Conservation (phyloP, 352 stramenopile species). For the Pilasporangium apinafurcum region DNA sequence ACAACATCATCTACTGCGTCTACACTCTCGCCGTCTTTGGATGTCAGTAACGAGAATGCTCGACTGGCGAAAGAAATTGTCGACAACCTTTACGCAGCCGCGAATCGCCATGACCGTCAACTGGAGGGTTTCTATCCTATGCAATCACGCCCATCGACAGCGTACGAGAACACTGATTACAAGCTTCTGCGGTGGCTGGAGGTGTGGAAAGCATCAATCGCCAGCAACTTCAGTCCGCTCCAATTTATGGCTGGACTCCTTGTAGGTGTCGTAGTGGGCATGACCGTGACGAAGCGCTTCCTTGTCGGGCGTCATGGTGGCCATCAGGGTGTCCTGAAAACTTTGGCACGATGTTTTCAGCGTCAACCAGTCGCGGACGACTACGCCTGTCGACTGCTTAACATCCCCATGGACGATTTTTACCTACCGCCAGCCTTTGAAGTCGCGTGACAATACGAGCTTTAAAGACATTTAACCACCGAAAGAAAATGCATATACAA, state of each 20-base stretch:
- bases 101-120: constrained; percentile 17
- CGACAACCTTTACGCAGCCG: constrained; percentile 21
- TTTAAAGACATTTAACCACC: too few relatives aligned
- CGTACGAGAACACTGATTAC: not conserved
- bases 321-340: constrained; percentile 13
- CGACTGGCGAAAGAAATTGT: constrained; percentile 31
- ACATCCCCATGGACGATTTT: constrained; percentile 24
- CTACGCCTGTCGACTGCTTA: constrained; percentile 6
- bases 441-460: too few relatives aligned
- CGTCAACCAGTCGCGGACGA: constrained; percentile 8
- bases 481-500: too few relatives aligned
- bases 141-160: not conserved
- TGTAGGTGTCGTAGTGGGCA: constrained; percentile 29
- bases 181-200: constrained; percentile 6
- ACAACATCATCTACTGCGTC: not conserved
- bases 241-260: constrained; percentile 36
- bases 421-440: too few relatives aligned
- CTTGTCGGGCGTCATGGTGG: constrained; percentile 6
- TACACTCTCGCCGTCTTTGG: not conserved
- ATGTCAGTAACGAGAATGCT: not conserved
- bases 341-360: constrained; percentile 25
- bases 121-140: constrained; percentile 11
- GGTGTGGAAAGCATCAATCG: constrained; percentile 11
- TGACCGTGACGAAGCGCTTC: constrained; percentile 19
- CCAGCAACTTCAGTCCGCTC: constrained; percentile 15